Evolutionary conservation across 1,139 yeast species (phyloP), one percentile per base, ranked within the genome.

Genomic region (Geotrichum bryndzae): DNA sequence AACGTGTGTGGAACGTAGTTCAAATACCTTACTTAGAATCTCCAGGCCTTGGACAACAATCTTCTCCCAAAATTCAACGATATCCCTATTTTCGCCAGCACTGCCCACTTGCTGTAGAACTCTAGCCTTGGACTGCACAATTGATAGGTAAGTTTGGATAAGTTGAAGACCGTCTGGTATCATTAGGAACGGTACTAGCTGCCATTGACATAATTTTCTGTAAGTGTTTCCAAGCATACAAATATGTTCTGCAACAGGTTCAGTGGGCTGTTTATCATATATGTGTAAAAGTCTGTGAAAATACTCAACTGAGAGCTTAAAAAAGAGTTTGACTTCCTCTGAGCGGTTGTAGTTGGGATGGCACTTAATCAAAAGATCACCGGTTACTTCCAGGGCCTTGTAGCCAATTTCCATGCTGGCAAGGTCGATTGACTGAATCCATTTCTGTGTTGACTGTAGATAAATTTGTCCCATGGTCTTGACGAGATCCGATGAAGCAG

Each of bases 321-420:
- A 79, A 67, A 90, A 87, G 61, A 85, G 89, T 6, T 76, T 73
- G 2, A 89, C 82, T 56, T 81, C 82, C 33, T 79, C 82, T 64
- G 82, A 82, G 59, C 84, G 79, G 65, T 88, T 85, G 1, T 89
- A 87, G 65, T 82, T 80, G 57, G 87, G 90, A 68, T 82, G 86
- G 0, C 96, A 96, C 68, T 89, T 95, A 2, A 87, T 86, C 5
- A 90, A 78, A 33, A 88, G 80, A 66, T 96, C 79, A 66, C 96
- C 79, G 48, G 90, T 75, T 50, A 84, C 85, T 73, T 94, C 94
- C 63, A 92, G 78, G 51, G 91, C 82, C 62, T 89, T 71, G 70
- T 91, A 91, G 31, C 96, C 90, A 18, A 90, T 80, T 69, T 87
- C 89, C 82, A 87, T 82, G 31, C 78, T 66, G 25, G 80, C 78